phyloP scores from a whole-genome alignment of 1,139 yeast species.

The Geotrichum candidum region DNA sequence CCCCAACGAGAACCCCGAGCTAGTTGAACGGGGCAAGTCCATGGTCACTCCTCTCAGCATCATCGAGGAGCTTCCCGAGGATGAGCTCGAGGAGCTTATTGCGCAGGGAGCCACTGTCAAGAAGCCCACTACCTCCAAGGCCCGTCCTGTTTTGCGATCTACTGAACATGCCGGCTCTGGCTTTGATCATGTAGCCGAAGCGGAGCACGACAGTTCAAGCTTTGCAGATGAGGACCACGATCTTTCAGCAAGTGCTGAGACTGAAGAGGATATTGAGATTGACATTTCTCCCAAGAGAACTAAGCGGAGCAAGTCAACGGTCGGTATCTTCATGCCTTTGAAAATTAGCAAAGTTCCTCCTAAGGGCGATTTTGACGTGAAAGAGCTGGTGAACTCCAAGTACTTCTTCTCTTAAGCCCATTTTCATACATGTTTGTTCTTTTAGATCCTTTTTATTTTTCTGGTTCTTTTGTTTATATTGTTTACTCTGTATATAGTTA shows the following conservation, averaged over 20 bases:
- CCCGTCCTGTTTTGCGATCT: constrained; percentile 20
- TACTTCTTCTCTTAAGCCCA: constrained; percentile 60
- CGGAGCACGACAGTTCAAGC: constrained; percentile 13
- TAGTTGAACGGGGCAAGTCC: constrained; percentile 46
- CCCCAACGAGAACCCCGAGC: constrained; percentile 39
- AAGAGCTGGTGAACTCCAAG: constrained; percentile 59
- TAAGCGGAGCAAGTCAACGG: constrained; percentile 19
- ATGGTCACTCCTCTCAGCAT: constrained; percentile 75
- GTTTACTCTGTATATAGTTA: background rate
- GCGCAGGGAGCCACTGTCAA: constrained; percentile 15
- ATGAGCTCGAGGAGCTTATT: constrained; percentile 26
- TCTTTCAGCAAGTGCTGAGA: constrained; percentile 18
- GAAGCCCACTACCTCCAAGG: constrained; percentile 13
- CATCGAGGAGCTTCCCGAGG: constrained; percentile 36
- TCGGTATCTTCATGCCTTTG: constrained; percentile 51
- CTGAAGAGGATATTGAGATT: constrained; percentile 12
- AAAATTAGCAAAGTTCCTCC: constrained; percentile 68
- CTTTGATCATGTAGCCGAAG: constrained; percentile 24
- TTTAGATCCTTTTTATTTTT: background rate
- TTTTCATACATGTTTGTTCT: background rate
- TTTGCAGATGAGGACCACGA: constrained; percentile 6
- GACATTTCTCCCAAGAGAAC: constrained; percentile 4
- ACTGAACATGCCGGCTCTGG: constrained; percentile 37
- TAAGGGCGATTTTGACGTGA: constrained; percentile 80
- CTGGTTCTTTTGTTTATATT: background rate